phyloP scores from a whole-genome alignment of 108 stramenopile species.

The Cyclotella atomus region DNA sequence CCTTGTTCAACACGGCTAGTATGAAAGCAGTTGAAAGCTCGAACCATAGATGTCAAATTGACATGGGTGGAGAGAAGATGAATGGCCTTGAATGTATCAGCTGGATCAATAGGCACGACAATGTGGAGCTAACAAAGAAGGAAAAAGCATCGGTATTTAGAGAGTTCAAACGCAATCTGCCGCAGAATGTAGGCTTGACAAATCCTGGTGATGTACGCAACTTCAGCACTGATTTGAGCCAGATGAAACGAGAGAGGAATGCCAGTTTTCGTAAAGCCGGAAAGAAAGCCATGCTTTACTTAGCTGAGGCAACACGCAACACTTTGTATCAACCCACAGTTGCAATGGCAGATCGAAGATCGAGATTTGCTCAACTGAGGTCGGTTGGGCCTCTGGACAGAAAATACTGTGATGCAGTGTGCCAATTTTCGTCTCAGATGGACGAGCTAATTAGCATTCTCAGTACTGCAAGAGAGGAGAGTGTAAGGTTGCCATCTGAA shows the following conservation, averaged over 20 bases:
- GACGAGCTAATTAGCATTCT: not conserved
- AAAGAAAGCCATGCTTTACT: not conserved
- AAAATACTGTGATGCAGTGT: not conserved
- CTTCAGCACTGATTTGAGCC: not conserved
- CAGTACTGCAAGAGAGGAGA: not conserved
- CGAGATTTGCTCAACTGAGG: not conserved
- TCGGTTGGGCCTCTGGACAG: not conserved
- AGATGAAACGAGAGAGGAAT: not conserved
- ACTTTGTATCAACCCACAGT: not conserved
- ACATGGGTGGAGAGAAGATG: not conserved
- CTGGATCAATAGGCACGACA: not conserved
- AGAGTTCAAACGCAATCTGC: slow-evolving; percentile 1
- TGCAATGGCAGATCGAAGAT: not conserved
- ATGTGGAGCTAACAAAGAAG: not conserved
- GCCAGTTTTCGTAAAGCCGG: not conserved
- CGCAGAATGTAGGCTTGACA: not conserved
- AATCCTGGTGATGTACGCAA: not conserved
- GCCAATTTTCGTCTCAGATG: not conserved
- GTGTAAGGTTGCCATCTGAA: not conserved
- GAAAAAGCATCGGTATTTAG: not conserved
- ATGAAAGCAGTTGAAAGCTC: not conserved
- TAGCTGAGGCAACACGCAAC: not conserved
- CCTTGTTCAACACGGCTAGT: not conserved
- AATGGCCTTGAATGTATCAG: not conserved
- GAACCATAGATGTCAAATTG: not conserved